Conservation (phyloP, 2,329 filamentous ascomycete genomes). For the Aspergillus fructus region DNA sequence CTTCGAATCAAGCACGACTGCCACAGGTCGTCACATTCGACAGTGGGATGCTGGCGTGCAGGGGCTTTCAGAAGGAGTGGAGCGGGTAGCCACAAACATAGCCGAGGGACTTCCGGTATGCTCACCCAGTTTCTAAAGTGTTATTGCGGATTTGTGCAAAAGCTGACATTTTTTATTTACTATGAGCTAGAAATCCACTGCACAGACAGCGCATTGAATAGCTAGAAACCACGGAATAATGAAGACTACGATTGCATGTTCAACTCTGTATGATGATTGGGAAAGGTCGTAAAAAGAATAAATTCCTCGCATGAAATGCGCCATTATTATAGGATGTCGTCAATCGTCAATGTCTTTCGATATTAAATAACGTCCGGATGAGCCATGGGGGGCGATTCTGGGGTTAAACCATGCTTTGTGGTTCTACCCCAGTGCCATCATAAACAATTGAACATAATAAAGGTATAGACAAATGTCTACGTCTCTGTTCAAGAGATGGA, state of each 20-base stretch:
- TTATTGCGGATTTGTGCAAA: background rate
- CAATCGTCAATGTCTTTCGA: too few relatives aligned
- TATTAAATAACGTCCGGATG: too few relatives aligned
- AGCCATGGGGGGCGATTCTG: too few relatives aligned
- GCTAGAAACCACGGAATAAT: background rate
- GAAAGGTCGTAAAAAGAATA: too few relatives aligned
- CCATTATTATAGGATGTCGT: background rate
- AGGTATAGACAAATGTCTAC: background rate
- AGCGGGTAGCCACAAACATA: constrained; percentile 77
- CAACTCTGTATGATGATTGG: background rate
- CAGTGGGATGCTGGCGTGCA: constrained; percentile 90
- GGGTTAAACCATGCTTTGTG: background rate
- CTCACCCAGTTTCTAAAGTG: constrained; percentile 7
- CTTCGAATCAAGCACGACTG: constrained; percentile 73
- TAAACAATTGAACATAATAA: background rate
- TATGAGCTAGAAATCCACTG: constrained; percentile 29
- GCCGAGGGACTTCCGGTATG: constrained; percentile 76
- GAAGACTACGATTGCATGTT: constrained; percentile 15
- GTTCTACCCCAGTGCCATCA: background rate
- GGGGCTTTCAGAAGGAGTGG: constrained; percentile 82
- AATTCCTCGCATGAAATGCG: background rate
- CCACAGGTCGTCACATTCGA: constrained; percentile 70
- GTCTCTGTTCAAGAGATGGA: too few relatives aligned
- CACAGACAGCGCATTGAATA: constrained; percentile 36
- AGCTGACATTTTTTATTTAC: constrained; percentile 1